Evolutionary conservation across 2,329 filamentous ascomycete species (phyloP), one percentile per base, ranked within the genome.

Genomic region (Colletotrichum lentis): DNA sequence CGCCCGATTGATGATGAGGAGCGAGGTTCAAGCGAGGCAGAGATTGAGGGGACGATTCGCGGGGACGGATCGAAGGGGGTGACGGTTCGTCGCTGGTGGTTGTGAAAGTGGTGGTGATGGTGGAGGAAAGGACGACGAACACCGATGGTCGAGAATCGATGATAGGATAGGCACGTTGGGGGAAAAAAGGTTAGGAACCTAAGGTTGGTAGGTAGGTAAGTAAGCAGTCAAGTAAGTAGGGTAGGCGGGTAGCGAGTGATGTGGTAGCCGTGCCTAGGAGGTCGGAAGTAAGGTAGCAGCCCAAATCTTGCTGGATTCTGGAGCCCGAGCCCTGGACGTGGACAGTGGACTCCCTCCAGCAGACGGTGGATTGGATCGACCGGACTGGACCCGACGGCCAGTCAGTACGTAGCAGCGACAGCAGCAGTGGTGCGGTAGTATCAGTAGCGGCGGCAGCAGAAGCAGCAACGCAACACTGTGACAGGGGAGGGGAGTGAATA

Each of bases 21-120:
- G 41, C 39, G 44, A 44, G 35, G 14, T 50, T 62, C 56, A 62
- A 54, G 44, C 62, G 44, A 66, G 43, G 44, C 62, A 64, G 35
- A 52, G 14, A 47, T 52, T 39, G 57, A 55, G 50, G 65, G 44
- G 54, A 39, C 55, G 65, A 65, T 68, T 68, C 65, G 62, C 62
- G 61, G 65, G 46, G 50, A 55, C 61, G 62, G 62, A 60, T 59
- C 63, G 55, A 50, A 65, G 65, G 55, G 65, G 69, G 68, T 67
- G 70, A 65, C 67, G 68, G 66, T 69, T 62, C 67, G 71, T 65
- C 70, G 71, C 67, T 71, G 70, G 70, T 71, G 50, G 50, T 53
- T 67, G 70, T 70, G 72, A 67, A 68, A 46, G 59, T 56, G 57
- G 67, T 55, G 43, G 57, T 49, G 64, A 62, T 60, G 57, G 70